A percentile compares a stretch with the other conserved stretches of the same genome.
Conservation (phyloP, 2,329 filamentous ascomycete genomes). For the Epichloe hybrida region DNA sequence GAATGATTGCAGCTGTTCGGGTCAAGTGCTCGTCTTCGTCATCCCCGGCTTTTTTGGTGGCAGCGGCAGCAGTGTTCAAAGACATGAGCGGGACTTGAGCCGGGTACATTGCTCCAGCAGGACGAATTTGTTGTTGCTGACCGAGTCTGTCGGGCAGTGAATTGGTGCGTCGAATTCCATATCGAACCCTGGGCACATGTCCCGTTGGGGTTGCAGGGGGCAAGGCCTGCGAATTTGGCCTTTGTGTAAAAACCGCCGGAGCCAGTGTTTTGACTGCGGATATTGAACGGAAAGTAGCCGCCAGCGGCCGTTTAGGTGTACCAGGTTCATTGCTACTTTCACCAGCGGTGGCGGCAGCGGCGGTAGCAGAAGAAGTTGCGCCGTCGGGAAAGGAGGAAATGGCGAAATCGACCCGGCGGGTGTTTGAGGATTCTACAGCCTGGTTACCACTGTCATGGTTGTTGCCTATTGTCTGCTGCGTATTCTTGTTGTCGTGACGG, state of each 20-base stretch:
- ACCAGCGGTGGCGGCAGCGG: constrained; percentile 14
- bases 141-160: constrained; percentile 60
- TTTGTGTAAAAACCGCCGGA: constrained; percentile 53
- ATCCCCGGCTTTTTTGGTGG: constrained; percentile 15
- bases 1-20: constrained; percentile 41
- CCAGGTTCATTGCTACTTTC: constrained; percentile 11
- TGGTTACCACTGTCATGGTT: constrained; percentile 16
- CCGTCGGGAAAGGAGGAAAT: constrained; percentile 12
- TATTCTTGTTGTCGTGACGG: constrained; percentile 30
- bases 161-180: constrained; percentile 58
- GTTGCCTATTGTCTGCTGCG: constrained; percentile 16
- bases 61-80: constrained; percentile 17
- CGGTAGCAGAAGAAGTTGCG: constrained; percentile 12
- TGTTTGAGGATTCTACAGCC: constrained; percentile 12
- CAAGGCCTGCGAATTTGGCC: constrained; percentile 16
- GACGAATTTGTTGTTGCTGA: constrained; percentile 24
- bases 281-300: constrained; percentile 39
- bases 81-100: constrained; percentile 29
- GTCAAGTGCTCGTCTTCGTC: constrained; percentile 35
- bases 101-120: constrained; percentile 37
- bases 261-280: constrained; percentile 52
- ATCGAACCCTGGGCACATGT: constrained; percentile 35
- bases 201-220: constrained; percentile 22
- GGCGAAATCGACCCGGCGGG: constrained; percentile 47
- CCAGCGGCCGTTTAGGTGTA: constrained; percentile 31